Conservation (phyloP, 495 filamentous ascomycete genomes). For the Penicillium longicatenatum region DNA sequence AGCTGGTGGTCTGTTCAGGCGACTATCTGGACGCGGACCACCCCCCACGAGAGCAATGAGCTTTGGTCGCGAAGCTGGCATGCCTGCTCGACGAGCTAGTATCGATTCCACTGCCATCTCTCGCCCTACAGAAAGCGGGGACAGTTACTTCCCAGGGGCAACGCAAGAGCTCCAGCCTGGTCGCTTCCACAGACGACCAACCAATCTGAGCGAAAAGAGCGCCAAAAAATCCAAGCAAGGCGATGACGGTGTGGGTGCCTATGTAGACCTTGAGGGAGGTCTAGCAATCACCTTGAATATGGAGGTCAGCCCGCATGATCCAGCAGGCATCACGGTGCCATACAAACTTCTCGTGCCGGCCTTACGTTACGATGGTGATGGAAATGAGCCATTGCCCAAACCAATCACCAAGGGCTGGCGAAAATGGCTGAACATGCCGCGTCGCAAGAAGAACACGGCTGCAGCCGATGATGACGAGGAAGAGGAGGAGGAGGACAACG, state of each 20-base stretch:
- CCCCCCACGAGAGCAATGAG: slow-evolving; percentile 46
- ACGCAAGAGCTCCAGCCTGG: slow-evolving; percentile 39
- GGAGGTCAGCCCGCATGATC: slow-evolving; percentile 82
- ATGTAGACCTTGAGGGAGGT: slow-evolving; percentile 71
- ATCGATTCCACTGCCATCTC: slow-evolving; percentile 34
- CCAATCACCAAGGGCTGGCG: slow-evolving; percentile 47
- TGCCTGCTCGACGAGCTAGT: slow-evolving; percentile 36
- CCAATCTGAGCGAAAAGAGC: slow-evolving; percentile 64
- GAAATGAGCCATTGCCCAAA: slow-evolving; percentile 42
- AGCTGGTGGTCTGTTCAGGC: slow-evolving; percentile 54
- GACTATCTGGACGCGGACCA: slow-evolving; percentile 47
- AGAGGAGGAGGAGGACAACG: slow-evolving; percentile 10
- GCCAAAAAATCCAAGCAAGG: slow-evolving; percentile 40
- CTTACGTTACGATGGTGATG: slow-evolving; percentile 55
- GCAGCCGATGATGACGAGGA: slow-evolving; percentile 3
- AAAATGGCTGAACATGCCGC: slow-evolving; percentile 39
- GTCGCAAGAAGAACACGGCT: slow-evolving; percentile 27
- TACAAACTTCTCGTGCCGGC: slow-evolving; percentile 86
- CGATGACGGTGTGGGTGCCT: slow-evolving; percentile 42
- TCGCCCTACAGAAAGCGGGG: slow-evolving; percentile 33
- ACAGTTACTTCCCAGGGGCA: slow-evolving; percentile 43
- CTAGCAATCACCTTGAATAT: slow-evolving; percentile 84
- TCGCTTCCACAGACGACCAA: slow-evolving; percentile 71
- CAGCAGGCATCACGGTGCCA: slow-evolving; percentile 82
- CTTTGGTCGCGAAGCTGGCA: slow-evolving; percentile 31